Conservation (phyloP, 805 yeast genomes). For the Candida stauntonica region DNA sequence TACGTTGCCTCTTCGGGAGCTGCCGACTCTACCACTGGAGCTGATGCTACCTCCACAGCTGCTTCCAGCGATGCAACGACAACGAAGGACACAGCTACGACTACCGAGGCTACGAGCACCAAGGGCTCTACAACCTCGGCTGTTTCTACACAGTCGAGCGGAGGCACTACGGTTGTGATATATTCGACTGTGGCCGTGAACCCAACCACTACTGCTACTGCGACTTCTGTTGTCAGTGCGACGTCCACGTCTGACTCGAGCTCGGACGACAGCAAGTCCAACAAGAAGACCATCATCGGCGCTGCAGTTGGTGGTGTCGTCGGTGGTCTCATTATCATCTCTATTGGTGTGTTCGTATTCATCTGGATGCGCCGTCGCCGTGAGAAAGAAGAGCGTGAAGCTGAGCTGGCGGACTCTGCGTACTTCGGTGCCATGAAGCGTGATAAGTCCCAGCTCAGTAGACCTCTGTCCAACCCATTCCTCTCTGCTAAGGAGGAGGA, state of each 20-base stretch:
- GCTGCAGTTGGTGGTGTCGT: conserved; percentile 63
- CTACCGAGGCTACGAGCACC: conserved; percentile 23
- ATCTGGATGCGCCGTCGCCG: conserved; percentile 37
- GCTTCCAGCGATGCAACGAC: conserved; percentile 4
- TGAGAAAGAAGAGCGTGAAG: conserved; percentile 32
- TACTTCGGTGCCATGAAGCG: conserved; percentile 56
- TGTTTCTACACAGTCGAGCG: conserved; percentile 14
- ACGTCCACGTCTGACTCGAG: conserved; percentile 12
- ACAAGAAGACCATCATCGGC: conserved; percentile 35
- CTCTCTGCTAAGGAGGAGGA: conserved; percentile 57
- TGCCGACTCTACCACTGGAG: conserved; percentile 17
- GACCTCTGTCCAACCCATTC: conserved; percentile 47
- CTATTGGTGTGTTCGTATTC: conserved; percentile 36
- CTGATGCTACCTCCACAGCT: conserved; percentile 11
- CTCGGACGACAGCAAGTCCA: background rate
- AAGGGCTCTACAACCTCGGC: conserved; percentile 24
- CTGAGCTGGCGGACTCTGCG: conserved; percentile 50
- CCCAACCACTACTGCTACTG: conserved; percentile 16
- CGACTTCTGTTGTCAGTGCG: conserved; percentile 10
- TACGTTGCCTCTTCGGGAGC: conserved; percentile 3
- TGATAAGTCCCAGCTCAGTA: conserved; percentile 30
- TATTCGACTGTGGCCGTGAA: conserved; percentile 20
- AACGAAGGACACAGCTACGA: conserved; percentile 20
- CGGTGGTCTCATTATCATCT: conserved; percentile 49
- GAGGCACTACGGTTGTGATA: conserved; percentile 21